Conservation (phyloP, 2,329 filamentous ascomycete species). For the Penicillium paneum region DNA sequence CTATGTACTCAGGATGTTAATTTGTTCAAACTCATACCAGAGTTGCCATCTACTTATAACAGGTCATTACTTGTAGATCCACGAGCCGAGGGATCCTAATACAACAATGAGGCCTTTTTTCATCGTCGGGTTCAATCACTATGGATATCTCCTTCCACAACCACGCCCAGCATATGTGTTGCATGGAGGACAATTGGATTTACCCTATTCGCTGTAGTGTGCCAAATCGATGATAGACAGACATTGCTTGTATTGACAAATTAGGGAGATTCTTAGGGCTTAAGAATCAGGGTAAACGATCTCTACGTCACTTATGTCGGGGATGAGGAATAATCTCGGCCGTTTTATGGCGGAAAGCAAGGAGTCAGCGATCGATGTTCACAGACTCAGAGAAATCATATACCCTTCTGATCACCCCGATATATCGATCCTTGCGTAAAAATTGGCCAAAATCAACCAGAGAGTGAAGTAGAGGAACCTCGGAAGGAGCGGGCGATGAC, state of each 20-base stretch:
- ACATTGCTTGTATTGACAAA: neutral
- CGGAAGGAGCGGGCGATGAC: neutral
- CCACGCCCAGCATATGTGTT: neutral
- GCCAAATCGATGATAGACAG: neutral
- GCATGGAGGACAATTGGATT: neutral
- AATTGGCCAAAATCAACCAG: neutral
- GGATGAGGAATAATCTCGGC: neutral
- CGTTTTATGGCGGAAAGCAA: neutral
- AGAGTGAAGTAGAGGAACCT: constrained; percentile 5
- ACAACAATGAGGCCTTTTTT: neutral
- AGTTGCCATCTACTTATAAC: neutral
- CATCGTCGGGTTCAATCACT: neutral
- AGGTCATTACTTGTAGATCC: neutral
- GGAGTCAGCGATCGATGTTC: neutral
- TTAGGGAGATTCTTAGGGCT: neutral
- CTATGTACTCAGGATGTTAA: neutral
- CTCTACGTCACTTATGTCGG: neutral
- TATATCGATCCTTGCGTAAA: neutral
- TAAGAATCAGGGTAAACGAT: neutral
- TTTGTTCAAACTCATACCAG: no score
- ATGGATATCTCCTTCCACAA: neutral
- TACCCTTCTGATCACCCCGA: neutral
- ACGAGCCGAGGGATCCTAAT: neutral
- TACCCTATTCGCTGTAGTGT: neutral
- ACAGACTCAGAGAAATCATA: neutral